Evolutionary conservation across 371 early-diverging fungal species (phyloP).

Genomic region (Mucor saturninus): DNA sequence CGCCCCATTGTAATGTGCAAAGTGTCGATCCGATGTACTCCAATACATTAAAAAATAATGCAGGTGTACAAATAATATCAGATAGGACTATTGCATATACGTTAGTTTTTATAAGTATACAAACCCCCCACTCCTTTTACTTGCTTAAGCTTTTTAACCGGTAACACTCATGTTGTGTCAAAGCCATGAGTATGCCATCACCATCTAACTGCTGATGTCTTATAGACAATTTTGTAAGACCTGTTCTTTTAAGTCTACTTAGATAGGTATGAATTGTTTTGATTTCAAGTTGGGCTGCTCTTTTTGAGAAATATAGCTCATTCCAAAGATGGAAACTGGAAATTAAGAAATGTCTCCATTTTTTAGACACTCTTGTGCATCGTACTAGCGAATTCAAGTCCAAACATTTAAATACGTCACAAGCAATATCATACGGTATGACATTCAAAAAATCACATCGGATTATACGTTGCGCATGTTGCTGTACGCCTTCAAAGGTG

Average conservation of each 20-base stretch:
- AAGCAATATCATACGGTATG: constrained; percentile 31
- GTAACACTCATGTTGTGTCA: constrained; percentile 15
- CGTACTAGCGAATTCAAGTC: constrained; percentile 24
- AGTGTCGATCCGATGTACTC: constrained; percentile 22
- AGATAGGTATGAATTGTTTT: constrained; percentile 21
- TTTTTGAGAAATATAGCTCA: constrained; percentile 23
- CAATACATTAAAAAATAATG: constrained; percentile 22
- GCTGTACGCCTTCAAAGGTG: constrained; percentile 14
- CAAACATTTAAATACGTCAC: constrained; percentile 24
- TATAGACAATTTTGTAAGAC: constrained; percentile 18
- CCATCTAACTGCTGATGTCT: constrained; percentile 27
- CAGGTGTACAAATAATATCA: constrained; percentile 29
- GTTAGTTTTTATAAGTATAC: background rate
- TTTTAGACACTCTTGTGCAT: constrained; percentile 29
- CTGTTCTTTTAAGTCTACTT: constrained; percentile 21
- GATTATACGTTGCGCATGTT: background rate
- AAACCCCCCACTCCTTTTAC: too few relatives aligned
- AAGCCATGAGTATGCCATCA: constrained; percentile 20
- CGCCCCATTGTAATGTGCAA: constrained; percentile 26
- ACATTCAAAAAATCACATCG: constrained; percentile 17
- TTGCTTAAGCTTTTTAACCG: constrained; percentile 32
- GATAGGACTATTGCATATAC: constrained; percentile 21
- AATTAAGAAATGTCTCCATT: constrained; percentile 26
- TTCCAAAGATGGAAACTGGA: constrained; percentile 29
- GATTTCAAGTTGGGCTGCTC: constrained; percentile 7